phyloP scores from a whole-genome alignment of 768 basidiomycete genomes.

The Pulveroboletus frians region DNA sequence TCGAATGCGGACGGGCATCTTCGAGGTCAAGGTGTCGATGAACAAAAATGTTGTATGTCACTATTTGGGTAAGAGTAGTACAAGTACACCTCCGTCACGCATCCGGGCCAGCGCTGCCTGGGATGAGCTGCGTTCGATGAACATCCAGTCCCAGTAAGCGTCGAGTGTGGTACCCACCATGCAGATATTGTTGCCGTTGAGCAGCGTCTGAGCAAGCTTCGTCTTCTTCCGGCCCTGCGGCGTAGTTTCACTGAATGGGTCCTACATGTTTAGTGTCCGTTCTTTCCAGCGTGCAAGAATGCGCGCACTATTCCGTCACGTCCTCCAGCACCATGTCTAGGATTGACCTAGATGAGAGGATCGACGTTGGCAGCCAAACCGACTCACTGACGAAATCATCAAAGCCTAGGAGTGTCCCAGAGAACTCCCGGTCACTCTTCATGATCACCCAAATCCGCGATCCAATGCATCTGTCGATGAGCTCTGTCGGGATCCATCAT shows the following conservation, averaged over 20 bases:
- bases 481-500: slow-evolving; percentile 45
- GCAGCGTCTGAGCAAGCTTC: slow-evolving; percentile 76
- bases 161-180: slow-evolving; percentile 56
- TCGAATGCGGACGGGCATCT: slow-evolving; percentile 82
- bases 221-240: slow-evolving; percentile 77
- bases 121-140: slow-evolving; percentile 47
- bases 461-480: slow-evolving; percentile 97
- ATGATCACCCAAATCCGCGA: slow-evolving; percentile 97
- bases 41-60: slow-evolving; percentile 11
- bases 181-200: slow-evolving; percentile 95
- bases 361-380: background rate
- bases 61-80: slow-evolving; percentile 21
- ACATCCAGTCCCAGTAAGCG: background rate
- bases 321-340: slow-evolving; percentile 93
- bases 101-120: slow-evolving; percentile 67
- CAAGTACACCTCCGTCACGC: slow-evolving; percentile 5
- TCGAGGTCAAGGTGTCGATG: slow-evolving; percentile 3
- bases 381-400: slow-evolving; percentile 99
- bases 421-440: slow-evolving; percentile 97
- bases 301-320: slow-evolving; percentile 87
- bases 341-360: background rate
- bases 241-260: slow-evolving; percentile 67
- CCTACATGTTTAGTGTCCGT: background rate
- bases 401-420: slow-evolving; percentile 90
- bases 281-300: background rate